Evolutionary conservation across 345 rosid genomes (phyloP), one percentile per base, ranked within the genome.

Genomic region (Rhodamnia rubescens): DNA sequence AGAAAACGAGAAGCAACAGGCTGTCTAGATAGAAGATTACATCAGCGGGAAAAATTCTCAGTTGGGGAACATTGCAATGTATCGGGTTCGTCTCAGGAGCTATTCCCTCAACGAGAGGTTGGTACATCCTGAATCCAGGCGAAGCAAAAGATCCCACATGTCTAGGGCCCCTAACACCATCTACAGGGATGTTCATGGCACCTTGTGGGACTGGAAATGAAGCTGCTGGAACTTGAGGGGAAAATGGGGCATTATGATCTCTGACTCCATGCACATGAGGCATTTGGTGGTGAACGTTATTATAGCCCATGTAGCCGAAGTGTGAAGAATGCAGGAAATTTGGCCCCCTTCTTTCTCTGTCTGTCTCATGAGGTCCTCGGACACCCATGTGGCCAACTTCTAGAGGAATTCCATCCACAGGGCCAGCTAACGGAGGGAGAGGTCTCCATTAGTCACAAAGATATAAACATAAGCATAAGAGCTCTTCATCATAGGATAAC

Each of bases 211-310:
- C 82, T 78, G 89, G 87, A 85, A 86, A 90, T 74, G 91, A 87
- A 85, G 88, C 84, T 80, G 91, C 88, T 22, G 93, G 88, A 84
- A 89, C 91, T 88, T 91, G 98, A 83, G 94, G 93, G 88, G 88
- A 88, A 54, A 89, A 83, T 49, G 88, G 89, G 56, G 90, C 32
- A 89, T 52, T 92, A 85, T 90, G 95, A 83, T 92, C 94, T 88
- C 96, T 91, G 86, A 90, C 89, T 85, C 92, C 95, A 89, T 91
- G 97, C 32, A 90, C 86, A 64, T 91, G 93, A 15, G 88, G 93
- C 74, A 88, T 58, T 4, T 85, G 90, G 44, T 90, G 93, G 88
- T 90, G 92, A 88, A 87, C 85, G 87, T 87, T 88, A 74, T 87
- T 89, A 83, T 86, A 92, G 84, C 85, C 89, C 56, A 87, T n/a